Percentiles rank a stretch among this genome's conserved stretches.
Evolutionary conservation across 1,139 yeast genomes (phyloP).

Genomic region (Debaryomyces robertsiae): DNA sequence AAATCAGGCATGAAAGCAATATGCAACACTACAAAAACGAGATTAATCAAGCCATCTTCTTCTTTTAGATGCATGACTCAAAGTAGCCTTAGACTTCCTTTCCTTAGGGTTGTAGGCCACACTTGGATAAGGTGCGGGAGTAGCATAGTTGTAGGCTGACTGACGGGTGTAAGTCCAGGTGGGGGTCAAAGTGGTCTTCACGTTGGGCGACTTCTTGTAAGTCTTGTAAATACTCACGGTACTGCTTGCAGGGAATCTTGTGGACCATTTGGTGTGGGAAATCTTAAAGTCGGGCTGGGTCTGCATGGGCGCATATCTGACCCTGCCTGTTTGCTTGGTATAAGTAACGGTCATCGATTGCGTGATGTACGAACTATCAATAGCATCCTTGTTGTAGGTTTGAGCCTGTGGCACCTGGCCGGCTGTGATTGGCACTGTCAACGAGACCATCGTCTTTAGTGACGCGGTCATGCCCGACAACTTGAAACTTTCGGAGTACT

Average conservation of each 20-base stretch:
- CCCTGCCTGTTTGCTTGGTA: slow-evolving; percentile 70
- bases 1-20: background rate
- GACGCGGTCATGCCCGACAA: slow-evolving; percentile 74
- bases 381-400: slow-evolving; percentile 22
- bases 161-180: slow-evolving; percentile 77
- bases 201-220: slow-evolving; percentile 43
- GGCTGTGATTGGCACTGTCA: slow-evolving; percentile 22
- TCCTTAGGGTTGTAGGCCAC: slow-evolving; percentile 45
- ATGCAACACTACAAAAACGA: background rate
- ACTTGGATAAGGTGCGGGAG: slow-evolving; percentile 68
- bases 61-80: slow-evolving; percentile 38
- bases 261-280: slow-evolving; percentile 66
- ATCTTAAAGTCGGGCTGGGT: slow-evolving; percentile 73
- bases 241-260: slow-evolving; percentile 60
- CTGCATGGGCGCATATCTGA: slow-evolving; percentile 91
- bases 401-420: slow-evolving; percentile 34
- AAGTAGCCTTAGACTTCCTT: slow-evolving; percentile 41
- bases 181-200: slow-evolving; percentile 69
- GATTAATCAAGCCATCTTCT: slow-evolving; percentile 38
- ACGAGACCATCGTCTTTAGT: slow-evolving; percentile 26
- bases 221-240: slow-evolving; percentile 61
- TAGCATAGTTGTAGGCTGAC: slow-evolving; percentile 67
- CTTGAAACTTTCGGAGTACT: slow-evolving; percentile 68
- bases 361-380: slow-evolving; percentile 31
- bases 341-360: slow-evolving; percentile 52